A percentile compares a stretch with the other conserved stretches of the same genome.
Evolutionary conservation across 2,329 filamentous ascomycete genomes (phyloP).

Genomic region (Aureobasidium sp.): DNA sequence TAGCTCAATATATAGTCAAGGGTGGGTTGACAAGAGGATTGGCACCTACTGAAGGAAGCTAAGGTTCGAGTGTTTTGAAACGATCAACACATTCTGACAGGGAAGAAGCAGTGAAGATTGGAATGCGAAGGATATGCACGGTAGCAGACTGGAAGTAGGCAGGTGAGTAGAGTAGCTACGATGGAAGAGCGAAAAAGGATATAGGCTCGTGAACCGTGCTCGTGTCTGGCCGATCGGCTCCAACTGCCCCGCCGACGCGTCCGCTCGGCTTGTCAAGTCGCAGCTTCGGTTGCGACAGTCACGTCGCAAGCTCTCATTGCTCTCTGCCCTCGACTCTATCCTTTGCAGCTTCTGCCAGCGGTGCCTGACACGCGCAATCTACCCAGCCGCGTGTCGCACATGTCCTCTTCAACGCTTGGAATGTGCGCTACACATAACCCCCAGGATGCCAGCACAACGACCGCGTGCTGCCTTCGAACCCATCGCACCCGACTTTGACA

Average conservation of each 20-base stretch:
- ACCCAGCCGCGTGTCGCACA: neutral
- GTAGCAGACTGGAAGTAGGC: neutral
- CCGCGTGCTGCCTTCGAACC: slow-evolving; percentile 88
- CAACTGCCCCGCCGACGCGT: neutral
- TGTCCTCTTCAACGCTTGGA: neutral
- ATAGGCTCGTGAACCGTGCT: slow-evolving; percentile 1
- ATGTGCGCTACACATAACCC: neutral
- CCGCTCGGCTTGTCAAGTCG: neutral
- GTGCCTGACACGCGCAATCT: neutral
- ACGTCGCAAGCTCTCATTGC: neutral
- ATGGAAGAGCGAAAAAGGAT: neutral
- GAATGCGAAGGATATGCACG: neutral
- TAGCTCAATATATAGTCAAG: neutral
- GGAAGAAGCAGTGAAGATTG: neutral
- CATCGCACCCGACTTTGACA: slow-evolving; percentile 75
- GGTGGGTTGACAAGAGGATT: neutral
- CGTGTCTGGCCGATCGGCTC: neutral
- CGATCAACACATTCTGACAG: neutral
- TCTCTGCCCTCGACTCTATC: neutral
- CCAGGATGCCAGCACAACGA: slow-evolving; percentile 64
- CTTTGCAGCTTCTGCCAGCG: neutral
- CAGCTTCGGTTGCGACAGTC: slow-evolving; percentile 5
- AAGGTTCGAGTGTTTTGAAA: no score
- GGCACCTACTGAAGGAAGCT: neutral
- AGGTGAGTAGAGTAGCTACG: neutral